Conservation (phyloP, 2,329 filamentous ascomycete genomes). For the Mycosphaerella sp. region DNA sequence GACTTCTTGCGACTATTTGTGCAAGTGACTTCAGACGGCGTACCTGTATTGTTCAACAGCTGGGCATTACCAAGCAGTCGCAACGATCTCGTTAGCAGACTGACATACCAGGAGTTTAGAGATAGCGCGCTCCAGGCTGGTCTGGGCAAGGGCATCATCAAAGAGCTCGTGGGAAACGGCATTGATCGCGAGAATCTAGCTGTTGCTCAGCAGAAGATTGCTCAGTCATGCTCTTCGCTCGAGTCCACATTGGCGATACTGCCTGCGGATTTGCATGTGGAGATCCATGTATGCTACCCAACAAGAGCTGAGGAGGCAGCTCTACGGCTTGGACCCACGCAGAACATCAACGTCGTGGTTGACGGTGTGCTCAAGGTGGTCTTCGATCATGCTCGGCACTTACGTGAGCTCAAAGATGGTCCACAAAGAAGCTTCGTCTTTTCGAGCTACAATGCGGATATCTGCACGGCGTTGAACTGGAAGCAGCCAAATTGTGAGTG, state of each 20-base stretch:
- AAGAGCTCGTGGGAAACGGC: slow-evolving; percentile 26
- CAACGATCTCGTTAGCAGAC: slow-evolving; percentile 71
- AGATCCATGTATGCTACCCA: slow-evolving; percentile 88
- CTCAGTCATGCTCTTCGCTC: slow-evolving; percentile 67
- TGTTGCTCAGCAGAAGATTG: slow-evolving; percentile 64
- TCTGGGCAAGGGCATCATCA: slow-evolving; percentile 24
- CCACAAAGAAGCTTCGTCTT: slow-evolving; percentile 84
- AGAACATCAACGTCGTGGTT: slow-evolving; percentile 79
- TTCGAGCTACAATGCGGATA: slow-evolving; percentile 80
- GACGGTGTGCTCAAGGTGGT: slow-evolving; percentile 78
- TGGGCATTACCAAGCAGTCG: slow-evolving; percentile 55
- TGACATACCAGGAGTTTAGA: slow-evolving; percentile 68
- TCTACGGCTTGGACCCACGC: slow-evolving; percentile 63
- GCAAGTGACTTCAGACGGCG: slow-evolving; percentile 79
- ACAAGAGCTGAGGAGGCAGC: slow-evolving; percentile 64
- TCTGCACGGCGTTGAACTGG: slow-evolving; percentile 96
- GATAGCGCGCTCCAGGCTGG: slow-evolving; percentile 36
- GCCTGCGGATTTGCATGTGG: slow-evolving; percentile 74
- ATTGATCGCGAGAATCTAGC: slow-evolving; percentile 44
- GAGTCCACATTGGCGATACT: slow-evolving; percentile 68
- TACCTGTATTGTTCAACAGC: slow-evolving; percentile 77
- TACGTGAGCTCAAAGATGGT: slow-evolving; percentile 61
- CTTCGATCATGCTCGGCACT: slow-evolving; percentile 76
- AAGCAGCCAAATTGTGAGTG: slow-evolving; percentile 88
- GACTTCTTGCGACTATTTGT: slow-evolving; percentile 90